phyloP scores from a whole-genome alignment of 176 grass and related monocot species.

The maize (Zea mays) region Zm-B73-REFERENCE-NAM-5.0 NC_050096.1:284653001-284653500 shows the following conservation, averaged over 20 bases:
- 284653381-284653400: not conserved
- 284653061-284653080: not conserved
- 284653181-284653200: not conserved
- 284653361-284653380: not conserved
- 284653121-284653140: not conserved
- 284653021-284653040: not conserved
- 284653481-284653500: too few species aligned
- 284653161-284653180: slow-evolving; percentile 4
- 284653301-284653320: not conserved
- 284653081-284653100: not conserved
- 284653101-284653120: not conserved
- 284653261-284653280: not conserved
- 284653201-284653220: not conserved
- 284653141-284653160: not conserved
- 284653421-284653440: slow-evolving; percentile 5
- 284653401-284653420: not conserved
- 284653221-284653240: not conserved
- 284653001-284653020: not conserved
- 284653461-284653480: too few species aligned
- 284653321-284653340: not conserved
- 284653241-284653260: not conserved
- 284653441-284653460: too few species aligned
- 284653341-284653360: not conserved
- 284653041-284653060: not conserved
- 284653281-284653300: not conserved